phyloP scores from a whole-genome alignment of 2,329 filamentous ascomycete species.

The Aspergillus aculeatinus region DNA sequence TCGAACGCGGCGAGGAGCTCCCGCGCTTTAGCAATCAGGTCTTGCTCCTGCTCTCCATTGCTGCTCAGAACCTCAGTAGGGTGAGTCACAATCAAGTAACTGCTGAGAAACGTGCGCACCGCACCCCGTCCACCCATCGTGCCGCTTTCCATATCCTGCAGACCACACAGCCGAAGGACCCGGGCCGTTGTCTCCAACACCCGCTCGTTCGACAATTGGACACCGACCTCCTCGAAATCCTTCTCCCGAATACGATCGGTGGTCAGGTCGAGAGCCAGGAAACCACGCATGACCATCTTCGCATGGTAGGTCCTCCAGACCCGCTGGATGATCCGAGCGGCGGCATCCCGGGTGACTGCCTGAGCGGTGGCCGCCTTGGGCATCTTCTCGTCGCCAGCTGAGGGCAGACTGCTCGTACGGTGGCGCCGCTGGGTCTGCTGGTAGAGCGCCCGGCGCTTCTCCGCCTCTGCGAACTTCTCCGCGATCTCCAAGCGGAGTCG shows the following conservation, averaged over 20 bases:
- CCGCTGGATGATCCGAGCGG: constrained; percentile 58
- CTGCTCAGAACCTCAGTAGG: constrained; percentile 60
- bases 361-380: constrained; percentile 32
- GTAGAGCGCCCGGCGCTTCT: constrained; percentile 54
- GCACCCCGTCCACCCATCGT: constrained; percentile 51
- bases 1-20: constrained; percentile 60
- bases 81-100: constrained; percentile 63
- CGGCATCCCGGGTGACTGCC: constrained; percentile 51
- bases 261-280: constrained; percentile 53
- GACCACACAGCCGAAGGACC: constrained; percentile 56
- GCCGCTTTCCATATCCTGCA: constrained; percentile 53
- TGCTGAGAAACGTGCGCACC: constrained; percentile 62
- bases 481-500: constrained; percentile 62
- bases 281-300: constrained; percentile 51
- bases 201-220: constrained; percentile 53
- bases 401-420: constrained; percentile 53
- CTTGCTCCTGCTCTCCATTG: constrained; percentile 61
- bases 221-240: constrained; percentile 60
- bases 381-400: constrained; percentile 41
- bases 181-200: constrained; percentile 55
- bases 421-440: constrained; percentile 51
- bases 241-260: constrained; percentile 53
- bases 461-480: constrained; percentile 64
- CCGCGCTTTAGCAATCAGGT: constrained; percentile 60
- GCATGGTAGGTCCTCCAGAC: constrained; percentile 56